Conservation (phyloP, 2,329 filamentous ascomycete genomes). For the Rhinocladiella mackenziei region DNA sequence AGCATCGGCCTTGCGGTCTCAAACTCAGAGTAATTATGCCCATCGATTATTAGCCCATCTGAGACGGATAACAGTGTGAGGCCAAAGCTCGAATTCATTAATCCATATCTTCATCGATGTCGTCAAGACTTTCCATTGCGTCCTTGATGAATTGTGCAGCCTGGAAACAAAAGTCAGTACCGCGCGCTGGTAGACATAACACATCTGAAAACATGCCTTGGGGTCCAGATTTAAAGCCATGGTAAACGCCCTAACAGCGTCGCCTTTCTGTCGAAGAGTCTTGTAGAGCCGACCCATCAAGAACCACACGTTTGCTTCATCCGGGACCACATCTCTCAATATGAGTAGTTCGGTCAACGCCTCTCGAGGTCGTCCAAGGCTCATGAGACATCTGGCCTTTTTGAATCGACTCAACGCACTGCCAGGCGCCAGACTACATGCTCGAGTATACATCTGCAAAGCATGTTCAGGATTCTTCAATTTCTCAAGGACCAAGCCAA, state of each 20-base stretch:
- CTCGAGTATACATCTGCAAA: slow-evolving; percentile 74
- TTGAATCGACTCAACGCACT: slow-evolving; percentile 85
- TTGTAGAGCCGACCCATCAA: slow-evolving; percentile 68
- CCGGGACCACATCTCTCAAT: slow-evolving; percentile 85
- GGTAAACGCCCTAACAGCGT: slow-evolving; percentile 90
- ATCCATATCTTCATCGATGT: slow-evolving; percentile 54
- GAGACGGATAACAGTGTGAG: too few relatives aligned
- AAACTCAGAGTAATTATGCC: too few relatives aligned
- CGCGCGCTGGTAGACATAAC: not conserved
- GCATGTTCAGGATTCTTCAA: slow-evolving; percentile 77
- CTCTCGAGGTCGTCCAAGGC: slow-evolving; percentile 63
- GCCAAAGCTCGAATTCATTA: too few relatives aligned
- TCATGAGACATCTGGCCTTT: slow-evolving; percentile 82
- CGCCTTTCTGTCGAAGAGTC: slow-evolving; percentile 56
- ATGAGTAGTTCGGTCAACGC: slow-evolving; percentile 79
- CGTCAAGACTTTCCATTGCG: slow-evolving; percentile 86
- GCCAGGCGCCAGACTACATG: slow-evolving; percentile 74
- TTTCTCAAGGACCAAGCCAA: slow-evolving; percentile 84
- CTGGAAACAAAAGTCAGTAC: slow-evolving; percentile 45
- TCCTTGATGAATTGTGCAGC: slow-evolving; percentile 93
- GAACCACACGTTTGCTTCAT: slow-evolving; percentile 95
- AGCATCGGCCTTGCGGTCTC: too few relatives aligned
- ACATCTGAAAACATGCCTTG: slow-evolving; percentile 60
- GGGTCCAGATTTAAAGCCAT: slow-evolving; percentile 93
- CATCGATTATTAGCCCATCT: too few relatives aligned